Evolutionary conservation across 2,329 filamentous ascomycete genomes (phyloP), one percentile per base, ranked within the genome.

Genomic region (Fusarium gaditjirri): DNA sequence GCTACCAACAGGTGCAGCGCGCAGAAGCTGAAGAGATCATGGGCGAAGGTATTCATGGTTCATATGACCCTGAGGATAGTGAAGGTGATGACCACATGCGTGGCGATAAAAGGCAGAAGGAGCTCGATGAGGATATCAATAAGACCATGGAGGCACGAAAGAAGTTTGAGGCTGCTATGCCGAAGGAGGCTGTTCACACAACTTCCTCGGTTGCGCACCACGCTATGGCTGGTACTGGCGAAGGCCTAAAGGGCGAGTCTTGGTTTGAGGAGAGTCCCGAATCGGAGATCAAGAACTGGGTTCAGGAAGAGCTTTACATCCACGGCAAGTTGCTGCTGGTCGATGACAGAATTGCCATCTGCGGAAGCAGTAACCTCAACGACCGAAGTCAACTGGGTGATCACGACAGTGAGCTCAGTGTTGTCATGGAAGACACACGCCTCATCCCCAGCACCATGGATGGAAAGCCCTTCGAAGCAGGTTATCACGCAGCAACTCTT

Each of bases 261-360:
- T 98, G 94, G 93, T 92, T 95, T 21, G 92, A 93, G 21, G 85
- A 86, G 1, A 83, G 92, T 7, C 84, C 90, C 0, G 89, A 95
- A 74, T 88, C 89, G 3, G 96, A 98, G 80, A 92, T 94, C 63
- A 88, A 92, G 59, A 94, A 97, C 79, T 97, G 96, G 85, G 92
- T 98, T 65, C 95, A 97, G 79, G 96, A 99, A 80, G 95, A 99
- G 81, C 88, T 98, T 4, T 99, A 99, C 80, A 92, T 98, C 52
- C 96, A 99, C 80, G 93, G 91, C 33, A 99, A 98, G 83, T 87
- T 98, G 39, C 87, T 96, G 73, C 95, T 98, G 74, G 92, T 92
- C 3, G 95, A 98, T 78, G 95, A 98, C 80, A 90, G 91, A 59
- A 88, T 94, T 52, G 94, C 93, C 4, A 90, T 98, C 58, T 96